These are phyloP conservation scores for Cladosporium sp. DNA, from an alignment of 2,329 filamentous ascomycete genomes.

Conservation along the genomic window DNA sequence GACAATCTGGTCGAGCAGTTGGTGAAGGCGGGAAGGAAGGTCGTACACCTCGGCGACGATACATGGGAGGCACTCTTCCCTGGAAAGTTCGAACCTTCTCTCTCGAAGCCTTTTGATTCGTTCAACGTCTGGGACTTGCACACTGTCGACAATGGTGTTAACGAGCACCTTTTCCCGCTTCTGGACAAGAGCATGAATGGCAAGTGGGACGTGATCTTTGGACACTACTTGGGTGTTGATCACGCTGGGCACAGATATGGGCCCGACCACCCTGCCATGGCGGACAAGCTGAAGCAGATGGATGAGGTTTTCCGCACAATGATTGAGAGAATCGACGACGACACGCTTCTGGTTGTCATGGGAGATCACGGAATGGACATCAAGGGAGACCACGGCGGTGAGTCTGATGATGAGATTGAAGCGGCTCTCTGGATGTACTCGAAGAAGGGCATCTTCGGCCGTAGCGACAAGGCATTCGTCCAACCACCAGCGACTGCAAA, in stretches of 20 bases:
- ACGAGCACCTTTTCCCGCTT: slow-evolving; percentile 83
- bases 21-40: slow-evolving; percentile 62
- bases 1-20: slow-evolving; percentile 71
- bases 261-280: slow-evolving; percentile 88
- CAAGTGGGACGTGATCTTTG: slow-evolving; percentile 92
- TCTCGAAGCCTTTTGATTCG: slow-evolving; percentile 88
- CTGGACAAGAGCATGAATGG: slow-evolving; percentile 60
- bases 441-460: slow-evolving; percentile 77
- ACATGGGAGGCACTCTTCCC: slow-evolving; percentile 95
- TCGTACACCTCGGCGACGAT: slow-evolving; percentile 95
- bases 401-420: slow-evolving; percentile 93
- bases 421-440: slow-evolving; percentile 99
- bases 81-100: slow-evolving; percentile 80
- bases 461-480: slow-evolving; percentile 57
- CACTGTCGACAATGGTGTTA: slow-evolving; percentile 93
- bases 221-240: slow-evolving; percentile 91
- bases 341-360: slow-evolving; percentile 90
- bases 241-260: slow-evolving; percentile 96
- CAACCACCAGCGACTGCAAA: slow-evolving; percentile 69
- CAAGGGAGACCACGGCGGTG: slow-evolving; percentile 97
- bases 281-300: slow-evolving; percentile 87
- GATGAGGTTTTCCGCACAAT: slow-evolving; percentile 71
- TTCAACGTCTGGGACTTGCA: slow-evolving; percentile 98
- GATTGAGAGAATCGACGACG: slow-evolving; percentile 68
- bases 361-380: slow-evolving; percentile 98